These are phyloP conservation scores for Chaetoceros tenuissimus DNA, from an alignment of 108 stramenopile genomes.

Conservation along the genomic window DNA sequence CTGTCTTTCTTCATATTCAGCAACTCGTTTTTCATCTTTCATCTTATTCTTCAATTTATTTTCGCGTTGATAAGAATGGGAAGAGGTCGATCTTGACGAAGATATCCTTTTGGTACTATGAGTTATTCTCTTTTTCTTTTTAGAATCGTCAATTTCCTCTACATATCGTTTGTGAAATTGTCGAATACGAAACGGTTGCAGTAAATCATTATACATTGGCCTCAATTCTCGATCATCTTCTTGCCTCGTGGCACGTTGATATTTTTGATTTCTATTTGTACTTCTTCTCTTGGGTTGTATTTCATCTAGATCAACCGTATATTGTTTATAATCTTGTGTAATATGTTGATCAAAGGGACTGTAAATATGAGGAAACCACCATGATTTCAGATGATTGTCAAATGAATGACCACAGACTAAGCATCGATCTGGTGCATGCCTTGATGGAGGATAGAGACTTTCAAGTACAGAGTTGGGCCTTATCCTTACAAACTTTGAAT, in stretches of 20 bases:
- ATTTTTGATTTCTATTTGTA: background rate
- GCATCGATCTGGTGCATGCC: conserved; percentile 38
- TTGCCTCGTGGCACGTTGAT: conserved; percentile 5
- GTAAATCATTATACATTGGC: background rate
- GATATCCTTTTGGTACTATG: no score
- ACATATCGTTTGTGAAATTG: conserved; percentile 36
- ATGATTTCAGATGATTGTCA: conserved; percentile 38
- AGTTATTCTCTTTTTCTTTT: background rate
- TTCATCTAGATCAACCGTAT: background rate
- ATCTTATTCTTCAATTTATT: no score
- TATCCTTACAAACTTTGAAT: conserved; percentile 29
- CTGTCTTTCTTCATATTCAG: no score
- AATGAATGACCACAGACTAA: conserved; percentile 36
- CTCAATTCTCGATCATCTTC: background rate
- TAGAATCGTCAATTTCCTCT: conserved; percentile 16
- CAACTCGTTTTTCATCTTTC: no score
- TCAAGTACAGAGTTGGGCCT: conserved; percentile 33
- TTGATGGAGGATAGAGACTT: conserved; percentile 26
- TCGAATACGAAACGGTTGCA: background rate
- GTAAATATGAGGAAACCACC: conserved; percentile 31
- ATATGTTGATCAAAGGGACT: conserved; percentile 33
- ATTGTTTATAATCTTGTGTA: conserved; percentile 14
- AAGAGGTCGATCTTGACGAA: no score
- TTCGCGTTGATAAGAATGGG: no score
- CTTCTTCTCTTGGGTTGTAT: background rate